Evolutionary conservation across 371 early-diverging fungal genomes (phyloP).

Genomic region (Actinomortierella ambigua): DNA sequence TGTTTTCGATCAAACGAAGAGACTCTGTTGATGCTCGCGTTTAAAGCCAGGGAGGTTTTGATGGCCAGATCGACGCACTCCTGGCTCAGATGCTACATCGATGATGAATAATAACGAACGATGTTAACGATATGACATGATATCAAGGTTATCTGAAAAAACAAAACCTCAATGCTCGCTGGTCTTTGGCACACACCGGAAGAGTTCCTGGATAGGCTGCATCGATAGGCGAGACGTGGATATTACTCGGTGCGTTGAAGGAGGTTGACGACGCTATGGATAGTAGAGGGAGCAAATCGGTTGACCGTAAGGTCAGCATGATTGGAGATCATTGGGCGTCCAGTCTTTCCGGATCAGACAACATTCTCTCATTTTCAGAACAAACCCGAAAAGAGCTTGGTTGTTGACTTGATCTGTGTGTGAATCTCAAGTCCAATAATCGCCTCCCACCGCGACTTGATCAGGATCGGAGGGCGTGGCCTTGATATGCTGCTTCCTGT

Average conservation of each 20-base stretch:
- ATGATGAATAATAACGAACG: not conserved
- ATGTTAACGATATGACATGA: not conserved
- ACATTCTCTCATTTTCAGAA: not conserved
- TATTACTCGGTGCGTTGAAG: slow-evolving; percentile 70
- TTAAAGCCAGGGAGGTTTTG: slow-evolving; percentile 74
- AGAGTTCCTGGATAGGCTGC: slow-evolving; percentile 86
- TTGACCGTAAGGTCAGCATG: not conserved
- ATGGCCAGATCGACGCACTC: slow-evolving; percentile 76
- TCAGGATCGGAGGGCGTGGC: not conserved
- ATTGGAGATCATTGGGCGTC: slow-evolving; percentile 11
- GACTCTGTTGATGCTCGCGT: slow-evolving; percentile 62
- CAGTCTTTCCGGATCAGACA: not conserved
- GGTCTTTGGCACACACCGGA: slow-evolving; percentile 53
- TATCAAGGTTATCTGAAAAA: not conserved
- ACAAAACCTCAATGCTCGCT: too few relatives aligned
- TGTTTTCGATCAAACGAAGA: slow-evolving; percentile 93
- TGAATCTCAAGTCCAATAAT: slow-evolving; percentile 94
- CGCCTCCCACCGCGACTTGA: slow-evolving; percentile 66
- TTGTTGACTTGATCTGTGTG: slow-evolving; percentile 74
- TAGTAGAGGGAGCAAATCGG: not conserved
- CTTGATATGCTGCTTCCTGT: too few relatives aligned
- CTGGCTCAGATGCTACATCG: slow-evolving; percentile 66
- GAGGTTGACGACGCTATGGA: slow-evolving; percentile 47
- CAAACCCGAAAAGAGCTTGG: slow-evolving; percentile 86
- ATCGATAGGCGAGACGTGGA: slow-evolving; percentile 76